phyloP scores from a whole-genome alignment of 208 protist species.

The Wallacemonas sp. region DNA sequence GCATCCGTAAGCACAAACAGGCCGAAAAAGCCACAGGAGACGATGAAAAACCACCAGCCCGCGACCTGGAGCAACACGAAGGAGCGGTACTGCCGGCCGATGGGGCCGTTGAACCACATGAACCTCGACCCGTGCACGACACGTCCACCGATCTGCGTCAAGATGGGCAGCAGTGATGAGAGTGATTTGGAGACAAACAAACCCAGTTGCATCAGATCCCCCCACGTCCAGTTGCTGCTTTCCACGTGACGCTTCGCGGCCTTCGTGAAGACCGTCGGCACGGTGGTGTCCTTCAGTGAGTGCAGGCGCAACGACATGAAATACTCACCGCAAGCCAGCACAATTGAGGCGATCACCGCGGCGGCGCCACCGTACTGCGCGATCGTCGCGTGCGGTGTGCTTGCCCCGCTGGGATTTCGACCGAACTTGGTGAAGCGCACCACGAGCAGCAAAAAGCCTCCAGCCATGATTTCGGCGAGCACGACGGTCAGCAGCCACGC shows the following conservation, averaged over 20 bases:
- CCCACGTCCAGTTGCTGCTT: constrained; percentile 27
- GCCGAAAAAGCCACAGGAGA: constrained; percentile 7
- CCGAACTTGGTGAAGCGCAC: constrained; percentile 45
- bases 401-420: neutral
- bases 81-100: constrained; percentile 12
- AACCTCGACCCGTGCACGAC: constrained; percentile 8
- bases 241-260: constrained; percentile 12
- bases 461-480: constrained; percentile 19
- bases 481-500: constrained; percentile 13
- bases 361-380: constrained; percentile 33
- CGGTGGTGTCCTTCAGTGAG: neutral
- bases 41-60: constrained; percentile 53
- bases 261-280: neutral
- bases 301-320: constrained; percentile 14
- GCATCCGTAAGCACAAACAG: constrained; percentile 44
- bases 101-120: constrained; percentile 14
- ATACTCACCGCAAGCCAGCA: constrained; percentile 12
- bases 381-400: constrained; percentile 25
- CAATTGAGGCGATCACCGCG: constrained; percentile 18
- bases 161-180: constrained; percentile 33
- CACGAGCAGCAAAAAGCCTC: constrained; percentile 42
- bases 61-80: constrained; percentile 59
- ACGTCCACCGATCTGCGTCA: constrained; percentile 11
- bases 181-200: constrained; percentile 36
- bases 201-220: constrained; percentile 22